Percentiles rank a stretch among this genome's conserved stretches.
Evolutionary conservation across 2,329 filamentous ascomycete genomes (phyloP).

Genomic region (Colletotrichum kahawae): DNA sequence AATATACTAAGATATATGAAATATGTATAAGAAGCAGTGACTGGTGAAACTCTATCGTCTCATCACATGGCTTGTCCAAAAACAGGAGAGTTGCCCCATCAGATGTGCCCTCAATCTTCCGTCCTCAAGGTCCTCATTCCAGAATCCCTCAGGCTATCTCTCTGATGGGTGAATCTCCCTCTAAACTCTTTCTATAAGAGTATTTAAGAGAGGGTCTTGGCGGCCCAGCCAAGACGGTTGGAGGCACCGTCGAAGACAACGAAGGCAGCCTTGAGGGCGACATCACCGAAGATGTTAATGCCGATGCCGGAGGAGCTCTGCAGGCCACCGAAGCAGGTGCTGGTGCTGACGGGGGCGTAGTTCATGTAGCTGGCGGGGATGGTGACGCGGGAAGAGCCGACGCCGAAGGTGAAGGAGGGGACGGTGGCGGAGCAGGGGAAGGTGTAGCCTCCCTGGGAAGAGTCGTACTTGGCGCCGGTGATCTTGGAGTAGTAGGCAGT

Average conservation of each 20-base stretch:
- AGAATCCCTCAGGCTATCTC: background rate
- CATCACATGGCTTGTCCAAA: background rate
- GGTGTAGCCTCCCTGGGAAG: constrained; percentile 31
- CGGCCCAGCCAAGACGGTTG: constrained; percentile 44
- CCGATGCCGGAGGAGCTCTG: constrained; percentile 41
- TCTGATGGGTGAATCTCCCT: background rate
- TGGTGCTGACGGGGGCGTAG: constrained; percentile 46
- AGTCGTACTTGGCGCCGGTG: constrained; percentile 25
- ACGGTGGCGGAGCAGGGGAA: constrained; percentile 49
- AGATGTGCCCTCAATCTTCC: background rate
- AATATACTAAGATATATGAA: background rate
- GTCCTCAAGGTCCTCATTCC: background rate
- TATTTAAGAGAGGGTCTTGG: constrained; percentile 23
- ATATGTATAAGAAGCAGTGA: constrained; percentile 8
- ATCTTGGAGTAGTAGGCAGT: constrained; percentile 29
- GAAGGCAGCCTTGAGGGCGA: constrained; percentile 68
- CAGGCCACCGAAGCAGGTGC: constrained; percentile 64
- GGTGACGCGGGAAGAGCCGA: constrained; percentile 47
- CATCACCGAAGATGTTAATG: constrained; percentile 66
- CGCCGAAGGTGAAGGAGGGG: constrained; percentile 47
- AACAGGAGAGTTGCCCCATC: background rate
- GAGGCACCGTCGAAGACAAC: constrained; percentile 58
- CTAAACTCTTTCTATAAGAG: background rate
- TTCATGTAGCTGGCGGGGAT: constrained; percentile 48
- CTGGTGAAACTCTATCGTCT: background rate